Conservation (phyloP, 2,329 filamentous ascomycete genomes). For the Neoscytalidium dimidiatum region DNA sequence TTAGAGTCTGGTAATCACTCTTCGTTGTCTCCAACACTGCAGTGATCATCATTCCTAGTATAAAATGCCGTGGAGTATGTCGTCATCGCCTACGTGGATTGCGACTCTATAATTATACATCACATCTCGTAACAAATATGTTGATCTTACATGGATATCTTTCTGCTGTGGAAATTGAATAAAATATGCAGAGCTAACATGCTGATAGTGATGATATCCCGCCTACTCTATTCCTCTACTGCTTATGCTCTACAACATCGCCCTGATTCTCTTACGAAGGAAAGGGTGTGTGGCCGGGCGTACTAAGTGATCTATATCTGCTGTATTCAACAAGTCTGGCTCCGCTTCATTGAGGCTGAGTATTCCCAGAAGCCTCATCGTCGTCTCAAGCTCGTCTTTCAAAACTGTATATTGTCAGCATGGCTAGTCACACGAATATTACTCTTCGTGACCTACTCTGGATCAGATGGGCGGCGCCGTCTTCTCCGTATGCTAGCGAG, state of each 20-base stretch:
- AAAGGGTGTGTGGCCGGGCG: background rate
- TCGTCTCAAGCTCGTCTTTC: conserved; percentile 63
- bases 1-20: no score
- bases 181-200: no score
- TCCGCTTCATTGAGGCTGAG: conserved; percentile 62
- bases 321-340: conserved; percentile 60
- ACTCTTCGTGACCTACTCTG: conserved; percentile 28
- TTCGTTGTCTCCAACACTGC: no score
- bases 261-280: background rate
- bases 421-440: background rate
- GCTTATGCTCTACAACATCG: background rate
- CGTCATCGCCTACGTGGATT: no score
- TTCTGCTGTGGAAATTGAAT: no score
- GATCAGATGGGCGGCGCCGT: conserved; percentile 53
- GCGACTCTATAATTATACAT: no score
- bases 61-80: no score
- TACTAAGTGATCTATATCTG: conserved; percentile 27
- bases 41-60: no score
- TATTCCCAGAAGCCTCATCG: conserved; percentile 66
- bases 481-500: conserved; percentile 61
- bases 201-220: no score
- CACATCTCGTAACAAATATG: no score
- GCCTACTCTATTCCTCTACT: no score
- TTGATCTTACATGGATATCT: no score
- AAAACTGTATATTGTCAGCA: conserved; percentile 29